A percentile compares a stretch with the other conserved stretches of the same genome.
Evolutionary conservation across 768 basidiomycete genomes (phyloP).

Genomic region (Lentinula boryana): DNA sequence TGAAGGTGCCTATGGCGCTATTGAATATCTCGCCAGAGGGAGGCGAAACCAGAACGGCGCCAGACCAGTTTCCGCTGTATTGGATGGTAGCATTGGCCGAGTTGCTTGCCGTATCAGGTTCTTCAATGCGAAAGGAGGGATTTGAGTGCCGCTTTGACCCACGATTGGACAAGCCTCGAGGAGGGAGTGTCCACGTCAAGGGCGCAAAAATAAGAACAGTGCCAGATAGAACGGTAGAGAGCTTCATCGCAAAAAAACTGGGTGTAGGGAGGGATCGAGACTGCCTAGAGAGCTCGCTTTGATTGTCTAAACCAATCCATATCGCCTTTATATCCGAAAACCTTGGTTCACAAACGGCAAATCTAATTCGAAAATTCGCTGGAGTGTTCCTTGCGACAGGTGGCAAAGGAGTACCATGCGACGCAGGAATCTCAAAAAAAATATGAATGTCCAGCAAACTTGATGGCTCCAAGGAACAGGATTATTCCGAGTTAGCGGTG

Average conservation of each 20-base stretch:
- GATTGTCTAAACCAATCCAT: background rate
- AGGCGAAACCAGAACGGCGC: conserved; percentile 14
- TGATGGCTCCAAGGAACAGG: background rate
- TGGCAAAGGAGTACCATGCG: background rate
- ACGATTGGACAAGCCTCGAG: background rate
- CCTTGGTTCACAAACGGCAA: background rate
- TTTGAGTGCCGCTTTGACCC: background rate
- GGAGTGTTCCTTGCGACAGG: background rate
- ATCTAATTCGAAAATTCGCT: background rate
- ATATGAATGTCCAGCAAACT: background rate
- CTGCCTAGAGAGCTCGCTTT: background rate
- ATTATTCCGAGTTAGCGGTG: background rate
- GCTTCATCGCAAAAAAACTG: background rate
- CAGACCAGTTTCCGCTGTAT: conserved; percentile 24
- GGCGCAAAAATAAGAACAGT: background rate
- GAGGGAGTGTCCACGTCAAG: background rate
- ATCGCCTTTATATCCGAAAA: background rate
- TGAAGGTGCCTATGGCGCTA: conserved; percentile 22
- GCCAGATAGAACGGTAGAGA: background rate
- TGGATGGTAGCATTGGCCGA: conserved; percentile 2
- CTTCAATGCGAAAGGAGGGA: background rate
- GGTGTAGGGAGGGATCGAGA: background rate
- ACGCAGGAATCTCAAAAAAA: background rate
- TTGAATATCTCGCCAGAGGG: conserved; percentile 19
- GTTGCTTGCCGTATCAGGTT: background rate